These are phyloP conservation scores for Penicillium sp. DNA, from an alignment of 2,329 filamentous ascomycete species.

Conservation along the genomic window DNA sequence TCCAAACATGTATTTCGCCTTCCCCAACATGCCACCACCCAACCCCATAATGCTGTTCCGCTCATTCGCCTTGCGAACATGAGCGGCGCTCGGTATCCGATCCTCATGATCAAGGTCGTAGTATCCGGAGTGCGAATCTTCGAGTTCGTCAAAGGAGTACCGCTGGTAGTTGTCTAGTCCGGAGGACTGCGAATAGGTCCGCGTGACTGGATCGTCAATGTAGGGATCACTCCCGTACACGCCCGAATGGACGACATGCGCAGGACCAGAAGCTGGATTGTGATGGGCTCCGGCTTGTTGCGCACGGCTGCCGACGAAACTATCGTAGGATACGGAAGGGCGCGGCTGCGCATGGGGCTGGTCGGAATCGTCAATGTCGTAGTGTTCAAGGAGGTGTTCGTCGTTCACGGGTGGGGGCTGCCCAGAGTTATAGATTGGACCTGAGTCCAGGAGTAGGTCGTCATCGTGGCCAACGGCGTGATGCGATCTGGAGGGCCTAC, in stretches of 20 bases:
- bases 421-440: conserved; percentile 65
- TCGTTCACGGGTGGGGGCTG: conserved; percentile 78
- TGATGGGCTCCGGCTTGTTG: conserved; percentile 48
- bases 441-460: conserved; percentile 44
- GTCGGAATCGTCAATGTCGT: conserved; percentile 68
- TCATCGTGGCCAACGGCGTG: conserved; percentile 45
- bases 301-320: conserved; percentile 74
- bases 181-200: conserved; percentile 71
- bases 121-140: conserved; percentile 76
- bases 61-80: conserved; percentile 62
- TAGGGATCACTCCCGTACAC: conserved; percentile 41
- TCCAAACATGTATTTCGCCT: conserved; percentile 85
- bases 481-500: conserved; percentile 56
- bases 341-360: conserved; percentile 59
- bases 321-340: conserved; percentile 90
- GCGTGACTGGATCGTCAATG: conserved; percentile 37
- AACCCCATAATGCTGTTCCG: conserved; percentile 86
- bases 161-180: conserved; percentile 84
- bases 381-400: conserved; percentile 74
- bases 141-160: conserved; percentile 83
- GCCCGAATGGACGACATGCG: conserved; percentile 31
- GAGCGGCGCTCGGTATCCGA: conserved; percentile 50
- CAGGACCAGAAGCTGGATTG: conserved; percentile 40
- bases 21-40: conserved; percentile 83
- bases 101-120: conserved; percentile 70